phyloP scores from a whole-genome alignment of 1,284 basidiomycete species.

The Ustilago curta region DNA sequence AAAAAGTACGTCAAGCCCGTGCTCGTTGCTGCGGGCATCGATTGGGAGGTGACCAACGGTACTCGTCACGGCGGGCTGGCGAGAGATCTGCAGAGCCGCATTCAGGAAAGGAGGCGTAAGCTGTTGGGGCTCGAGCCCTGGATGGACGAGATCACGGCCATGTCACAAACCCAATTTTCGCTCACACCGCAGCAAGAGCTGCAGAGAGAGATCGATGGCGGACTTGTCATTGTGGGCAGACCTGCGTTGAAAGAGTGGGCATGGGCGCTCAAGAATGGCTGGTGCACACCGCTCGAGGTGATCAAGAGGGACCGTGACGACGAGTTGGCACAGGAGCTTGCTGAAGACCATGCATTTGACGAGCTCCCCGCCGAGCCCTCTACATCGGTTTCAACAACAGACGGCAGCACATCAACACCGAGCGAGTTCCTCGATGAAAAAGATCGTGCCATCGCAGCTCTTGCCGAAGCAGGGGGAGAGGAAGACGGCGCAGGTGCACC shows the following conservation, averaged over 20 bases:
- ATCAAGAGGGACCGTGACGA: slow-evolving; percentile 78
- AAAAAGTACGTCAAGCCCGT: slow-evolving; percentile 97
- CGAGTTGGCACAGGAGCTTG: slow-evolving; percentile 77
- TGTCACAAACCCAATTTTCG: slow-evolving; percentile 74
- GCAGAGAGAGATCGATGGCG: slow-evolving; percentile 80
- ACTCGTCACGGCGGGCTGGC: slow-evolving; percentile 87
- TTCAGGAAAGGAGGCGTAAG: slow-evolving; percentile 76
- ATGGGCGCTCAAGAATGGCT: slow-evolving; percentile 85
- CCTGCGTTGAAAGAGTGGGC: slow-evolving; percentile 95
- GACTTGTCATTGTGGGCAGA: slow-evolving; percentile 87
- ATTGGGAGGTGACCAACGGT: slow-evolving; percentile 86
- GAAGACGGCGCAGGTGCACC: slow-evolving; percentile 51
- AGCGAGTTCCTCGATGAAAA: slow-evolving; percentile 53
- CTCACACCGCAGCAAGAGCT: slow-evolving; percentile 75
- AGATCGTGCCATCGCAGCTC: slow-evolving; percentile 24
- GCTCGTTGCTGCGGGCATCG: slow-evolving; percentile 90
- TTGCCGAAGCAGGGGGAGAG: slow-evolving; percentile 43
- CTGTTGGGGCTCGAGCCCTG: slow-evolving; percentile 65
- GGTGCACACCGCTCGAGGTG: slow-evolving; percentile 75
- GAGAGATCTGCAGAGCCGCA: slow-evolving; percentile 78
- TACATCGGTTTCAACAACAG: slow-evolving; percentile 1
- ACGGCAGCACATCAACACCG: slow-evolving; percentile 17
- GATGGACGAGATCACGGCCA: slow-evolving; percentile 60
- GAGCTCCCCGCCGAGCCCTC: slow-evolving; percentile 71
- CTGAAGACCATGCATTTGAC: slow-evolving; percentile 82